Evolutionary conservation across 1,284 basidiomycete genomes (phyloP).

Genomic region (Wallemia mellicola): DNA sequence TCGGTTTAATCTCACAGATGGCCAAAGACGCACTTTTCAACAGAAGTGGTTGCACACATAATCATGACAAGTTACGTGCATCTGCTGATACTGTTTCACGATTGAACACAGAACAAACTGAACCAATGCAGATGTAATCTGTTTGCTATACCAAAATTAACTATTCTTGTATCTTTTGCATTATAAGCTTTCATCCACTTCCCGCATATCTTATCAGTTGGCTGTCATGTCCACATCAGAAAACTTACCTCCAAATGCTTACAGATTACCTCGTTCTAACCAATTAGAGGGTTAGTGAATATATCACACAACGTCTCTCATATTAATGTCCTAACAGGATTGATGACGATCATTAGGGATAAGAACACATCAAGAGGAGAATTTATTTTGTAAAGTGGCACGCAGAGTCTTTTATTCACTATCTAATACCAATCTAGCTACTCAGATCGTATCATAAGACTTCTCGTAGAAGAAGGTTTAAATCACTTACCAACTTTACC

Average conservation of each 20-base stretch:
- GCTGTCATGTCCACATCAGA: neutral
- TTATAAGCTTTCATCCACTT: no score
- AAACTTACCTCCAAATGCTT: conserved; percentile 39
- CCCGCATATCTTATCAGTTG: neutral
- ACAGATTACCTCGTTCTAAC: conserved; percentile 52
- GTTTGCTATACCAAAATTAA: neutral
- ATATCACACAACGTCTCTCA: no score
- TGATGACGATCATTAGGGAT: conserved; percentile 82
- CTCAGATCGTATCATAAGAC: conserved; percentile 31
- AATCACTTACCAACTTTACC: conserved; percentile 80
- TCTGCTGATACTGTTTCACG: neutral
- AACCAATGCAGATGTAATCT: neutral
- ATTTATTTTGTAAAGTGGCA: no score
- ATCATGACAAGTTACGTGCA: neutral
- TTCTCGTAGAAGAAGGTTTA: conserved; percentile 37
- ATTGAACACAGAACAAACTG: neutral
- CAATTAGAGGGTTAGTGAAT: conserved; percentile 92
- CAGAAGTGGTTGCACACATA: neutral
- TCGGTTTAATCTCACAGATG: neutral
- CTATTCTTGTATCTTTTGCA: neutral
- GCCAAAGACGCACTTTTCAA: neutral
- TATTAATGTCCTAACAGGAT: no score
- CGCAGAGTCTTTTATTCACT: no score
- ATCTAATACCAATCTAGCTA: no score
- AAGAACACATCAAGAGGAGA: conserved; percentile 57